Percentiles rank a stretch among this genome's conserved stretches.
These are phyloP conservation scores for Epichloe baconii DNA, from an alignment of 2,329 filamentous ascomycete genomes.

Conservation along the genomic window DNA sequence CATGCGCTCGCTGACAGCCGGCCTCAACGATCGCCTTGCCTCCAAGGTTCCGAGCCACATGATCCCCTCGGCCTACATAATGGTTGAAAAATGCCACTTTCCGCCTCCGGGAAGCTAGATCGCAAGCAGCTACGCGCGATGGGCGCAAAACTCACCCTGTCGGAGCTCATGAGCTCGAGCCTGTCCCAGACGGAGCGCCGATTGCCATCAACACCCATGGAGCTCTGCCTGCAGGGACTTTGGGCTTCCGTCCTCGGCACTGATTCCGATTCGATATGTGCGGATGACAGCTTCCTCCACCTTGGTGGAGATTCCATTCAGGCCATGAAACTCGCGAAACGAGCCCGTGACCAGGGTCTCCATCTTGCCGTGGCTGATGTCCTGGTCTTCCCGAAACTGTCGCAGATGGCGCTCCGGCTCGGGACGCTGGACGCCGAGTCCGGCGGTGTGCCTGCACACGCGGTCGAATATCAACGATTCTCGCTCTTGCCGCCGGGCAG, in stretches of 20 bases:
- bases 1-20: background rate
- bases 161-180: background rate
- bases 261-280: background rate
- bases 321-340: constrained; percentile 4
- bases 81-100: constrained; percentile 1
- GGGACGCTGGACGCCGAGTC: background rate
- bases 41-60: constrained; percentile 1
- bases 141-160: background rate
- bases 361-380: constrained; percentile 1
- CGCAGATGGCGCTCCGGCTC: background rate
- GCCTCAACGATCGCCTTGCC: background rate
- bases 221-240: constrained; percentile 8
- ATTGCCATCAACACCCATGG: constrained; percentile 6
- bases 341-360: background rate
- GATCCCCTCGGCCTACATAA: constrained; percentile 1
- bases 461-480: background rate
- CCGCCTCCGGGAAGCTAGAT: constrained; percentile 1
- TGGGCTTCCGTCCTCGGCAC: constrained; percentile 2
- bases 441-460: background rate
- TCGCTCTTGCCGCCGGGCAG: constrained; percentile 1
- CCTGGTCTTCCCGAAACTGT: background rate
- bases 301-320: constrained; percentile 8
- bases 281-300: constrained; percentile 6
- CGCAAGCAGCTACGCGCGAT: constrained; percentile 1
- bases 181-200: constrained; percentile 1